Conservation (phyloP, 2,329 filamentous ascomycete species). For the Aureobasidium sp. region DNA sequence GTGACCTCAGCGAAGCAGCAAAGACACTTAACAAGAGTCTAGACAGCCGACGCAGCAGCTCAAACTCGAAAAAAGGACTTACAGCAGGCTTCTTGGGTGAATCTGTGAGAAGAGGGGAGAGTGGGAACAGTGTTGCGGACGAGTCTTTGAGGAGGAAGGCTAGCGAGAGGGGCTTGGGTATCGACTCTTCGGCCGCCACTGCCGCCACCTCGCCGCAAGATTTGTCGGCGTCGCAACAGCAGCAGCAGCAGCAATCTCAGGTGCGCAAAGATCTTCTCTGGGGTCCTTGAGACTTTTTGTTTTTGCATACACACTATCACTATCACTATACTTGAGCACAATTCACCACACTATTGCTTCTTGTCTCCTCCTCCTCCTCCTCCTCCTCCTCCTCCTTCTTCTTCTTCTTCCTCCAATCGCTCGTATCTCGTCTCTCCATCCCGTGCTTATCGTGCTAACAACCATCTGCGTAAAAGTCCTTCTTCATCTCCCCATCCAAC, state of each 20-base stretch:
- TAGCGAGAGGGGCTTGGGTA: conserved; percentile 3
- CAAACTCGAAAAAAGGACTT: conserved; percentile 70
- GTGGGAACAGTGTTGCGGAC: not conserved
- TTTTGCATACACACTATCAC: not conserved
- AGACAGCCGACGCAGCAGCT: conserved; percentile 84
- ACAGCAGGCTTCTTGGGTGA: conserved; percentile 26
- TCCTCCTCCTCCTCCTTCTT: not conserved
- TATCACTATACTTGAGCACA: not conserved
- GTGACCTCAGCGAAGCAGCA: conserved; percentile 35
- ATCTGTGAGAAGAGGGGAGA: not conserved
- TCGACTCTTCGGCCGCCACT: conserved; percentile 7
- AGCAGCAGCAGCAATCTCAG: conserved; percentile 29
- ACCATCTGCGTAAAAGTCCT: not conserved
- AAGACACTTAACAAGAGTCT: conserved; percentile 68
- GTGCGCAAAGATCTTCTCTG: conserved; percentile 40
- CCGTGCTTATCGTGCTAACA: not conserved
- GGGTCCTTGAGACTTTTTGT: conserved; percentile 30
- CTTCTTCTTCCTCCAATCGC: not conserved
- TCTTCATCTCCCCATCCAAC: not conserved
- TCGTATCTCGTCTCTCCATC: not conserved
- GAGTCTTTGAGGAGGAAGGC: not conserved
- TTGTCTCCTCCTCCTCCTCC: not conserved
- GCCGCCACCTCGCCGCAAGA: conserved; percentile 61
- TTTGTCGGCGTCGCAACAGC: conserved; percentile 23
- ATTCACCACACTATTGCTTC: not conserved